Evolutionary conservation across 352 stramenopile species (phyloP).

Genomic region (Globisporangium barbulae): DNA sequence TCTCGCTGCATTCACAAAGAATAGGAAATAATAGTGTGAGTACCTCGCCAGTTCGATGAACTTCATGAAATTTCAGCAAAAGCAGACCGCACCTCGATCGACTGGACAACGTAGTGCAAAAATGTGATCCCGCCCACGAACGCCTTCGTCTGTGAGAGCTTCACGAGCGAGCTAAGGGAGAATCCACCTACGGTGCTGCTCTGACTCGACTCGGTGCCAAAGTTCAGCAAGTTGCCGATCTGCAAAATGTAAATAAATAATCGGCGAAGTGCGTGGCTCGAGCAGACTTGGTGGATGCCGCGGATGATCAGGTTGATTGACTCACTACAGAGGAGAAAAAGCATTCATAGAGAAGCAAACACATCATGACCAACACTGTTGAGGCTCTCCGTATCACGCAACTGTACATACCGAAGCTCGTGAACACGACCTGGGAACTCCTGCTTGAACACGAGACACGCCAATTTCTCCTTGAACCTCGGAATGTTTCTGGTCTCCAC

Average conservation of each 20-base stretch:
- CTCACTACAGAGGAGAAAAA: constrained; percentile 25
- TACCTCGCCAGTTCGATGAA: background rate
- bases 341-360: background rate
- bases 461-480: constrained; percentile 68
- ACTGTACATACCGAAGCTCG: constrained; percentile 46
- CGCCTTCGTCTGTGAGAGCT: constrained; percentile 85
- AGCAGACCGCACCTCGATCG: constrained; percentile 42
- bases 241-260: constrained; percentile 88
- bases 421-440: constrained; percentile 74
- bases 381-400: too few species aligned
- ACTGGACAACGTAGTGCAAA: constrained; percentile 85
- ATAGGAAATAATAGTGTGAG: background rate
- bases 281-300: constrained; percentile 78
- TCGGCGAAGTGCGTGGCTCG: constrained; percentile 63
- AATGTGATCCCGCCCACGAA: constrained; percentile 82
- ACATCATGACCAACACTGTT: background rate
- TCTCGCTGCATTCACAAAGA: constrained; percentile 30
- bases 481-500: constrained; percentile 67
- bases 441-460: constrained; percentile 81
- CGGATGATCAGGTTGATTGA: constrained; percentile 77
- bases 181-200: constrained; percentile 54
- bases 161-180: constrained; percentile 74
- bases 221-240: constrained; percentile 43
- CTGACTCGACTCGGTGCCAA: constrained; percentile 45
- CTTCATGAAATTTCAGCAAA: background rate